Base-by-base conservation (phyloP, 805 yeast species). In the Metschnikowia gelsemii region DNA sequence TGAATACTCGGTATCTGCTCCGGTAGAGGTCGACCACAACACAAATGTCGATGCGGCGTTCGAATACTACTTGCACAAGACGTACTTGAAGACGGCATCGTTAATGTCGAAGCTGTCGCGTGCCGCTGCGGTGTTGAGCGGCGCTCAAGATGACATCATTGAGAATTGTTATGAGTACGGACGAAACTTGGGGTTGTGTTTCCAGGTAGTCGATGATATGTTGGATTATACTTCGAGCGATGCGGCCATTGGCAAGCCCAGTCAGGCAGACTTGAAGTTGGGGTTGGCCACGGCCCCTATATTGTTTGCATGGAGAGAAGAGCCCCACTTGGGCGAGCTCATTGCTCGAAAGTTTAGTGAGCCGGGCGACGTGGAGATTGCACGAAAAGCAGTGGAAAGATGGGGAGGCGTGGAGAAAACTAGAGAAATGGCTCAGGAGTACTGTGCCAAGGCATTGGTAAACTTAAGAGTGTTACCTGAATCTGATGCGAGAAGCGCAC, bases 221-320 rank as follows among this genome's bases (percentile, higher is more conserved):
- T 75, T 93, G 50, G 99, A 93, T 65, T 93, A 87, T 62, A 88
- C 97, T 0, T 82, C 88, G n/a, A 80, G 90, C 22, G 87, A 87
- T 14, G 79, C 78, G 30, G 80, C 86, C 38, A 68, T 93, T 43
- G 99, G 99, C 26, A 93, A 93, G 63, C 98, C 99, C 2, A 83
- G 96, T 7, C 96, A 93, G 54, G 97, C 96, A 3, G 99, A 93
- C 66, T 73, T 93, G 53, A 80, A 90, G 61, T 72, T 93, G 32
- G 99, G 99, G 0, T 75, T 93, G 53, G 98, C 98, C 1, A 93
- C 99, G 0, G 98, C 97, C 0, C 99, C 99, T 1, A 89, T 91
- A 2, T 68, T 93, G 40, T 93, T 76, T 64, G 98, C 99, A 1
- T 93, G 99, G 99, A 81, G 78, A 56, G 79, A 84, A 55, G 80